phyloP scores from a whole-genome alignment of 2,329 filamentous ascomycete genomes.

The Fusarium pseudocircinatum region DNA sequence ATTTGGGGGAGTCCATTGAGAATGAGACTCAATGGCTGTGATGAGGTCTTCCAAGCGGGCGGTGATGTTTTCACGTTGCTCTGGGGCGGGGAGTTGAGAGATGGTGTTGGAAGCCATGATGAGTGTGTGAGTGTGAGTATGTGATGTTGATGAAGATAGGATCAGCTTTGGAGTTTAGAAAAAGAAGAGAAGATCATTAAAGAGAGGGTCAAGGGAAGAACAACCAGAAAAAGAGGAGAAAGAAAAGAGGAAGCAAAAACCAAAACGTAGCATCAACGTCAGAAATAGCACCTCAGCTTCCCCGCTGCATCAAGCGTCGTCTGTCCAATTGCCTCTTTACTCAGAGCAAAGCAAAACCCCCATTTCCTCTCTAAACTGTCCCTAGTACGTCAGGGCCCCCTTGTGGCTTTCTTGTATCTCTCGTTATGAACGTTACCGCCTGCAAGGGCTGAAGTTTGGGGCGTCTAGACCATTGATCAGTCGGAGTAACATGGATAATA shows the following conservation, averaged over 20 bases:
- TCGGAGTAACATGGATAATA: background rate
- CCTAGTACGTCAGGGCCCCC: constrained; percentile 4
- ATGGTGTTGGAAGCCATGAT: constrained; percentile 31
- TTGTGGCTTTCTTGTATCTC: constrained; percentile 19
- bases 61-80: constrained; percentile 41
- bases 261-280: constrained; percentile 25
- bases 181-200: background rate
- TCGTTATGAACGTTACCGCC: background rate
- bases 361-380: constrained; percentile 4
- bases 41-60: constrained; percentile 42
- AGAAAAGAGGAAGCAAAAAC: background rate
- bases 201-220: background rate
- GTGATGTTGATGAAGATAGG: background rate
- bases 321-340: constrained; percentile 33
- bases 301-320: constrained; percentile 19
- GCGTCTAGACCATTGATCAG: background rate
- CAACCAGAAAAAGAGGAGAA: background rate
- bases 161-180: background rate
- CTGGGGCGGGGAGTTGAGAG: constrained; percentile 35
- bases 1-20: constrained; percentile 40
- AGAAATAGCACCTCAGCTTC: constrained; percentile 19
- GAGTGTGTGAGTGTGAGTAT: background rate
- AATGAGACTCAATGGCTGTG: constrained; percentile 44
- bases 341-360: constrained; percentile 15
- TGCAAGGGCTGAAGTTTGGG: background rate